Percentiles rank a stretch among this genome's conserved stretches.
Conservation (phyloP, 2,329 filamentous ascomycete genomes). For the Tolypocladium ovalisporum region DNA sequence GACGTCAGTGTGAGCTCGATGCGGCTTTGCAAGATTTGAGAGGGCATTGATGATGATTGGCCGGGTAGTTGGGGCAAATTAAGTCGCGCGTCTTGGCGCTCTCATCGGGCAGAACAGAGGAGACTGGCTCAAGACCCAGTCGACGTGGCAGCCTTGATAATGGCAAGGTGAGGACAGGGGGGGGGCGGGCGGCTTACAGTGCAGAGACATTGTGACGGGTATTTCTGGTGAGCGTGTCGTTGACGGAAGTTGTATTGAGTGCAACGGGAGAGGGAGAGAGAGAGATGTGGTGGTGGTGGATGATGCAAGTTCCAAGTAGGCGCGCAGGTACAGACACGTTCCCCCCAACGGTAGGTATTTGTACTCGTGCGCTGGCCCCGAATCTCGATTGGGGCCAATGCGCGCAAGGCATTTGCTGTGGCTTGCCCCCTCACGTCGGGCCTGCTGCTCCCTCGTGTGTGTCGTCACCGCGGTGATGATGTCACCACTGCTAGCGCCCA, state of each 20-base stretch:
- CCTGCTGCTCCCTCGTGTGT: neutral
- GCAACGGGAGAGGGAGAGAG: too few species aligned
- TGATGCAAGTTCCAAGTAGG: slow-evolving; percentile 2
- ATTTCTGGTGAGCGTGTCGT: neutral
- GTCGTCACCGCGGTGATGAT: slow-evolving; percentile 16
- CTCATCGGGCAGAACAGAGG: neutral
- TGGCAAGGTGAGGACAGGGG: neutral
- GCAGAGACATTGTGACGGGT: slow-evolving; percentile 42
- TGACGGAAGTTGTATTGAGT: neutral
- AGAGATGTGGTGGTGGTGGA: too few species aligned
- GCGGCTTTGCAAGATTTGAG: neutral
- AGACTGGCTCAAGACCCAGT: neutral
- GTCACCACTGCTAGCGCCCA: slow-evolving; percentile 15
- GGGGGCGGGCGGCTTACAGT: slow-evolving; percentile 35
- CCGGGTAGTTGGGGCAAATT: neutral
- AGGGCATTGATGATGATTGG: neutral
- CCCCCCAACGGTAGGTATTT: neutral
- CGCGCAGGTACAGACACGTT: neutral
- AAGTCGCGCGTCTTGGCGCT: neutral
- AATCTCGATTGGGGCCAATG: slow-evolving; percentile 13
- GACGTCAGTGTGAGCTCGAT: slow-evolving; percentile 3
- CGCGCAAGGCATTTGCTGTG: neutral
- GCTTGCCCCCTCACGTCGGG: neutral
- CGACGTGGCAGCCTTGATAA: too few species aligned
- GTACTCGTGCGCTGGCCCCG: neutral